Percentiles rank a stretch among this genome's conserved stretches.
Evolutionary conservation across 228 moss, liverwort and hornwort species (phyloP).

Genomic region (Sphagnum fallax): DNA sequence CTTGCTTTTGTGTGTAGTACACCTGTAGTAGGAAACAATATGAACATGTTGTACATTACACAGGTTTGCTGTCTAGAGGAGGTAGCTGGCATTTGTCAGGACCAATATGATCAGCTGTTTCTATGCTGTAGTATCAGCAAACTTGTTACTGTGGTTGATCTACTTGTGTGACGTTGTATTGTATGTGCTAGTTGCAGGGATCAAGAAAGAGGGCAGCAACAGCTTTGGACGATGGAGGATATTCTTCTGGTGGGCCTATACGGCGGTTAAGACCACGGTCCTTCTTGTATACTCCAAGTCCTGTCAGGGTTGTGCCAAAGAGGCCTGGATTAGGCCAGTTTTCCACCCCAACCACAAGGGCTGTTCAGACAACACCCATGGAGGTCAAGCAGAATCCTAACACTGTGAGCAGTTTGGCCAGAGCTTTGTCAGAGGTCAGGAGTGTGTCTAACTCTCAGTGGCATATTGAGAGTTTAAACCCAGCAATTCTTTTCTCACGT

Average conservation of each 20-base stretch:
- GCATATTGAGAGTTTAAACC: no score
- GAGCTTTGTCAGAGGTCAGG: slow-evolving; percentile 28
- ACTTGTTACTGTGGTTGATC: neutral
- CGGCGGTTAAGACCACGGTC: slow-evolving; percentile 78
- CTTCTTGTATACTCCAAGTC: slow-evolving; percentile 59
- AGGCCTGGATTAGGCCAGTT: slow-evolving; percentile 40
- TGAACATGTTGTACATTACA: neutral
- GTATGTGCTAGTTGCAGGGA: slow-evolving; percentile 8
- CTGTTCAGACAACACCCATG: slow-evolving; percentile 38
- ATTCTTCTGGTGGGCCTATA: slow-evolving; percentile 81
- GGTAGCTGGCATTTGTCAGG: neutral
- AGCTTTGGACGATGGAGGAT: slow-evolving; percentile 69
- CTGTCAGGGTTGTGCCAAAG: slow-evolving; percentile 43
- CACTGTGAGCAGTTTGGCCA: slow-evolving; percentile 25
- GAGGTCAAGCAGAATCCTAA: slow-evolving; percentile 31
- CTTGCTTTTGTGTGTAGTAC: no score
- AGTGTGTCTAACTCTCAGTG: neutral
- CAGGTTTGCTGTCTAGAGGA: neutral
- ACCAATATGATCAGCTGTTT: neutral
- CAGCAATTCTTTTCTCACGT: no score
- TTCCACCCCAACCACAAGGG: slow-evolving; percentile 34
- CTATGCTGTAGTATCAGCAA: neutral
- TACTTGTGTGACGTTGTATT: no score
- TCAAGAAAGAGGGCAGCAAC: slow-evolving; percentile 76
- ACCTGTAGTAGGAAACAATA: neutral